Evolutionary conservation across 2,329 filamentous ascomycete species (phyloP).

Genomic region (Aureobasidium mangrovei): DNA sequence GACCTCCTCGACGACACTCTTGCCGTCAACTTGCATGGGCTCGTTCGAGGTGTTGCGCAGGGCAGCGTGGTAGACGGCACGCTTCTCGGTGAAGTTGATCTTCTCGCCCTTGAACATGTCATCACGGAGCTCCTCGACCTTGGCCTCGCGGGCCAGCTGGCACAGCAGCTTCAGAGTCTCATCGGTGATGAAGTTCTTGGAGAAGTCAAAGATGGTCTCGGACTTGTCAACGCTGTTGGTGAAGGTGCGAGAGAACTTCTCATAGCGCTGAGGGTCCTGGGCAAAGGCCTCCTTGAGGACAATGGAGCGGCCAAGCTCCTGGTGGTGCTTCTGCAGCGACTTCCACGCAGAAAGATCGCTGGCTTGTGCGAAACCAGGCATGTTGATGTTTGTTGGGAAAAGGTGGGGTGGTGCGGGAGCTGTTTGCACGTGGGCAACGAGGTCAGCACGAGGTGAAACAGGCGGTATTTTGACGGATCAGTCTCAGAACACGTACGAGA

Average conservation of each 20-base stretch:
- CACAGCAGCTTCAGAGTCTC: constrained; percentile 82
- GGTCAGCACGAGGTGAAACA: background rate
- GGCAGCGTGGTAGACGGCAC: constrained; percentile 91
- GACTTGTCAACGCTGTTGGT: constrained; percentile 65
- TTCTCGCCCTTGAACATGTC: constrained; percentile 95
- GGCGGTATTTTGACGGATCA: background rate
- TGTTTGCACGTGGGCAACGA: constrained; percentile 8
- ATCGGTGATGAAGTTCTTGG: constrained; percentile 95
- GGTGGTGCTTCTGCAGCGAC: constrained; percentile 80
- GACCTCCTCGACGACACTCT: constrained; percentile 90
- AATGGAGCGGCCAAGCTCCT: constrained; percentile 72
- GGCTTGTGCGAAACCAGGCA: constrained; percentile 67
- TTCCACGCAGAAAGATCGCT: constrained; percentile 81
- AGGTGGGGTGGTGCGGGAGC: constrained; percentile 11
- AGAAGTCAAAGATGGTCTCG: constrained; percentile 96
- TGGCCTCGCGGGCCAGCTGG: constrained; percentile 84
- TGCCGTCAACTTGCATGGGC: constrained; percentile 74
- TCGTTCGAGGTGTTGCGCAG: constrained; percentile 82
- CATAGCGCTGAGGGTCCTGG: constrained; percentile 77
- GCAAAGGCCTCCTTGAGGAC: constrained; percentile 85
- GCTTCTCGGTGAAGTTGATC: constrained; percentile 98
- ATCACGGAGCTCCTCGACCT: constrained; percentile 87
- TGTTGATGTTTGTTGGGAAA: constrained; percentile 26
- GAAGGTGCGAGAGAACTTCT: constrained; percentile 83
- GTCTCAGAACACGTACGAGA: background rate